Evolutionary conservation across 352 stramenopile species (phyloP), one percentile per base, ranked within the genome.

Genomic region (Blastocystis sp.): DNA sequence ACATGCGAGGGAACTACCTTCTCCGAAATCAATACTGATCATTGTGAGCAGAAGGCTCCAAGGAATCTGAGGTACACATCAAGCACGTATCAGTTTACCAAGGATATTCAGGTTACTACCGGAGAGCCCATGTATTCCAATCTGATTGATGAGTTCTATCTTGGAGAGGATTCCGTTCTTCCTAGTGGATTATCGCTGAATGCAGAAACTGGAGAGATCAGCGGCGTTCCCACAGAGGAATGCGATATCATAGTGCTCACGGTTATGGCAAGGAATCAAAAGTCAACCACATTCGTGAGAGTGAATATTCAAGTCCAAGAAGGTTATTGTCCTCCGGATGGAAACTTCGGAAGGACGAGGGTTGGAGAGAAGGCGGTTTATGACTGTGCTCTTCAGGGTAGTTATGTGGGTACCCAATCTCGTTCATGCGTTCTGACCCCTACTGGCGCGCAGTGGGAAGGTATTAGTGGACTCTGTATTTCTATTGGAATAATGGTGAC

Each of bases 91-190:
- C 18, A 13, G 11, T 85, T 85, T 45, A 37, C 68, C 5, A 45
- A 54, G n/a, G 26, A 50, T 45, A 68, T 55, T 4, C 30, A 39
- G 24, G 16, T 43, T 18, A 85, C 11, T 47, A 85, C n/a, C 4
- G 73, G 73, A 53, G 18, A 45, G 45, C 73, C 73, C 8, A 39
- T 5, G 13, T 85, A 85, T 53, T 54, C 26, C 4, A 66, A 66
- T 24, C 30, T 85, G 20, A 85, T 85, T 45, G 24, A 64, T 26
- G 47, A 85, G 73, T 85, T 85, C n/a, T 85, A 18, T 39, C n/a
- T 85, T 7, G 18, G 56, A 3, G 34, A 43, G 26, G 47, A 69
- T 2, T 9, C 13, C 0, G 24, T n/a, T 0, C 78, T 89, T 0
- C 78, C 78, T 45, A 34, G n/a, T 4, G 78, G 78, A 9, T 45